Conservation (phyloP, 768 basidiomycete genomes). For the Trametes elegans region DNA sequence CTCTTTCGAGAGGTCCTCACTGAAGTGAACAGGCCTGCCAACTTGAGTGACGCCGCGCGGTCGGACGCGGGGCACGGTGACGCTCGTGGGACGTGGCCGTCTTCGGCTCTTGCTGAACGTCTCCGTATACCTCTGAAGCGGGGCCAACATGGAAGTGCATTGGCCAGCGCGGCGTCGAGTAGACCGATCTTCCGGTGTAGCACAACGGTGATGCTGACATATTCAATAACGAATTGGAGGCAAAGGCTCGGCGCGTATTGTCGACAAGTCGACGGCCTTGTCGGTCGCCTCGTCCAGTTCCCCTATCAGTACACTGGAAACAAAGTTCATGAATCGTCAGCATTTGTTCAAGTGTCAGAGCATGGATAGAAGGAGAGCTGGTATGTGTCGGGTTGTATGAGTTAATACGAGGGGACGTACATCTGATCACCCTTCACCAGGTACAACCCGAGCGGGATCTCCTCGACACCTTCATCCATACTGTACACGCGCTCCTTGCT, state of each 20-base stretch:
- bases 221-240: conserved; percentile 72
- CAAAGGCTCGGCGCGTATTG: conserved; percentile 86
- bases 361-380: neutral
- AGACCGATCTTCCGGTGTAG: too few species aligned
- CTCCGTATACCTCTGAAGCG: too few species aligned
- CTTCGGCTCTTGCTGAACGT: too few species aligned
- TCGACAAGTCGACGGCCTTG: conserved; percentile 64
- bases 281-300: conserved; percentile 87
- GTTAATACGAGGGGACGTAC: conserved; percentile 49
- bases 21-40: too few species aligned
- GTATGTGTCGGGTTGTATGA: neutral
- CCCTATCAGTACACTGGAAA: conserved; percentile 66
- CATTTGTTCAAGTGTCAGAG: too few species aligned
- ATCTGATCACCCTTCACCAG: conserved; percentile 99
- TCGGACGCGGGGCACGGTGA: too few species aligned
- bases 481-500: conserved; percentile 93
- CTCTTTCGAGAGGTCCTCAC: too few species aligned
- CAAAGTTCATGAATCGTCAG: too few species aligned
- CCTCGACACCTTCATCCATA: conserved; percentile 88
- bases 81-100: too few species aligned
- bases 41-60: too few species aligned
- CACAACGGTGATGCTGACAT: neutral
- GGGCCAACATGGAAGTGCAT: too few species aligned
- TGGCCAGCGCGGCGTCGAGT: too few species aligned
- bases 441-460: conserved; percentile 91